phyloP scores from a whole-genome alignment of 2,329 filamentous ascomycete genomes.

The Magnaporthales sp. region DNA sequence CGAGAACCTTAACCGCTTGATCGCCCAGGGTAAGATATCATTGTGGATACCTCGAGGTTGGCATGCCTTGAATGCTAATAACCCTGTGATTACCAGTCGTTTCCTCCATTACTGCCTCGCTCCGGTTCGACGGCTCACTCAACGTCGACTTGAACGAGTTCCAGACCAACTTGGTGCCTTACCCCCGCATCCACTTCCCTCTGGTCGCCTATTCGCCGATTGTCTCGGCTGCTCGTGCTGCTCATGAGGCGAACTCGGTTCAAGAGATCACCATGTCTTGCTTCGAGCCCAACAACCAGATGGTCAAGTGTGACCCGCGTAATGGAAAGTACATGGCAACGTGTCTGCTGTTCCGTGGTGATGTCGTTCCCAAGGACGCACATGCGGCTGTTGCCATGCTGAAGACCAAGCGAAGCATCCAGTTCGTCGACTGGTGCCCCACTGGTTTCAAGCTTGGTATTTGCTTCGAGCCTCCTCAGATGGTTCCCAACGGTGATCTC shows the following conservation, averaged over 20 bases:
- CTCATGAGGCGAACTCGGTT: slow-evolving; percentile 83
- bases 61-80: background rate
- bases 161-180: slow-evolving; percentile 68
- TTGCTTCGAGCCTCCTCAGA: slow-evolving; percentile 62
- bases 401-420: slow-evolving; percentile 65
- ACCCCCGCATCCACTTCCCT: slow-evolving; percentile 67
- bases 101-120: slow-evolving; percentile 64
- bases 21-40: slow-evolving; percentile 41
- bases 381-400: slow-evolving; percentile 56
- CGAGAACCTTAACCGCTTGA: slow-evolving; percentile 64
- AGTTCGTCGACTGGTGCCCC: slow-evolving; percentile 68
- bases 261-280: slow-evolving; percentile 48
- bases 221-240: slow-evolving; percentile 64
- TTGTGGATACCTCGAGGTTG: background rate
- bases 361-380: slow-evolving; percentile 63
- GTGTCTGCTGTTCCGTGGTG: slow-evolving; percentile 62
- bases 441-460: slow-evolving; percentile 70
- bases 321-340: slow-evolving; percentile 74
- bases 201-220: slow-evolving; percentile 66
- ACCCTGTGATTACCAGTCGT: slow-evolving; percentile 35
- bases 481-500: slow-evolving; percentile 53
- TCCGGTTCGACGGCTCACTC: slow-evolving; percentile 64
- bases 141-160: slow-evolving; percentile 72
- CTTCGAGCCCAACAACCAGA: slow-evolving; percentile 72
- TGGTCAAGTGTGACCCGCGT: slow-evolving; percentile 66